A percentile compares a stretch with the other conserved stretches of the same genome.
Evolutionary conservation across 2,329 filamentous ascomycete genomes (phyloP).

Genomic region (Nemania diffusa): DNA sequence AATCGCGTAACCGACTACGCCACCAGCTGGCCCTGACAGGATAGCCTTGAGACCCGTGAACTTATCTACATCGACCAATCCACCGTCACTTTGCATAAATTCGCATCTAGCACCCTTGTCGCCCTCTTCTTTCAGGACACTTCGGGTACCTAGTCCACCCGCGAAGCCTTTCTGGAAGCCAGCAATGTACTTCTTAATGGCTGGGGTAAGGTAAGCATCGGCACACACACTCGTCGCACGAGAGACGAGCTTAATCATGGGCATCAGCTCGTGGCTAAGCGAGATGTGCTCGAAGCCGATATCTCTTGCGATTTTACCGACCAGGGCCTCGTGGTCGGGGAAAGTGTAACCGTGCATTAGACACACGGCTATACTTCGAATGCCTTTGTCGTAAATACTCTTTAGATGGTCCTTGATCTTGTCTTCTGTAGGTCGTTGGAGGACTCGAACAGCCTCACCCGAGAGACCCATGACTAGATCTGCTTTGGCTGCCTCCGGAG

Average conservation of each 20-base stretch:
- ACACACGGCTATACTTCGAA: slow-evolving; percentile 87
- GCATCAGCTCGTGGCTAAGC: slow-evolving; percentile 83
- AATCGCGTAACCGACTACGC: slow-evolving; percentile 90
- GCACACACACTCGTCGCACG: slow-evolving; percentile 81
- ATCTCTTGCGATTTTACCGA: slow-evolving; percentile 79
- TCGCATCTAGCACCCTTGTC: slow-evolving; percentile 82
- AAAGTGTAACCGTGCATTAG: slow-evolving; percentile 95
- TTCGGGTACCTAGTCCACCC: slow-evolving; percentile 80
- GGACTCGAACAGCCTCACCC: slow-evolving; percentile 77
- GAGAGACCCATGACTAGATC: slow-evolving; percentile 77
- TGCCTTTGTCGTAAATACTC: slow-evolving; percentile 73
- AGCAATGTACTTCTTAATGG: slow-evolving; percentile 77
- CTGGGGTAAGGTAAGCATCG: slow-evolving; percentile 82
- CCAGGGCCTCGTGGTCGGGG: slow-evolving; percentile 81
- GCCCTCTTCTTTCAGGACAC: slow-evolving; percentile 73
- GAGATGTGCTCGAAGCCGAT: slow-evolving; percentile 88
- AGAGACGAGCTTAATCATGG: slow-evolving; percentile 87
- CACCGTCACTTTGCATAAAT: slow-evolving; percentile 93
- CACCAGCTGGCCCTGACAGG: slow-evolving; percentile 89
- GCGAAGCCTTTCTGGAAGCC: slow-evolving; percentile 84
- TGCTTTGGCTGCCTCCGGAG: slow-evolving; percentile 57
- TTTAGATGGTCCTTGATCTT: slow-evolving; percentile 70
- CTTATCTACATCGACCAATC: slow-evolving; percentile 76
- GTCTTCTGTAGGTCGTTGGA: slow-evolving; percentile 69
- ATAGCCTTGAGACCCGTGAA: slow-evolving; percentile 90